A percentile compares a stretch with the other conserved stretches of the same genome.
These are phyloP conservation scores for Penicillium waksmanii DNA, from an alignment of 495 filamentous ascomycete species.

Conservation along the genomic window DNA sequence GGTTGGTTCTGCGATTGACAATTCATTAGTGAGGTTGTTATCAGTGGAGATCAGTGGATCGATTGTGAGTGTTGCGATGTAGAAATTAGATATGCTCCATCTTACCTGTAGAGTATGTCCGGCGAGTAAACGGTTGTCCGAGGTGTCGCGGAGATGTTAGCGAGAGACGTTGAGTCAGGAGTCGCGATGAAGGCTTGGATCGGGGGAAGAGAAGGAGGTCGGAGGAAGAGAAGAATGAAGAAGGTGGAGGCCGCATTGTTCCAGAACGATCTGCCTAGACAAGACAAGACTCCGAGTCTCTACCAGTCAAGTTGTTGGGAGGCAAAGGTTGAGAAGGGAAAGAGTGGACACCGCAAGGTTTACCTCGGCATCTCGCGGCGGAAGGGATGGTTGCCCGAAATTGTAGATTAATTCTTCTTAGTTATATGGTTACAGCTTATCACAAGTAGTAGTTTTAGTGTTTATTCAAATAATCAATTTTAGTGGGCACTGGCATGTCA, in stretches of 20 bases:
- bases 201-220: constrained; percentile 4
- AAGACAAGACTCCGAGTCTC: neutral
- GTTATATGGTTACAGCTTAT: too few relatives aligned
- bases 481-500: too few relatives aligned
- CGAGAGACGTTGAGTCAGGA: constrained; percentile 4
- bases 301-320: constrained; percentile 14
- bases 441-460: too few relatives aligned
- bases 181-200: constrained; percentile 5
- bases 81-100: too few relatives aligned
- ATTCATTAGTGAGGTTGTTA: constrained; percentile 7
- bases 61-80: neutral
- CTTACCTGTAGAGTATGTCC: neutral
- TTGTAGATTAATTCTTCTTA: too few relatives aligned
- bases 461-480: too few relatives aligned
- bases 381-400: neutral
- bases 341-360: constrained; percentile 8
- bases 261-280: constrained; percentile 7
- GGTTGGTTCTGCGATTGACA: constrained; percentile 13
- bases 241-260: constrained; percentile 17
- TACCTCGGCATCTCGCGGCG: constrained; percentile 17
- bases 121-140: neutral
- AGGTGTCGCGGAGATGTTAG: neutral
- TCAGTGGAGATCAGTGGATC: neutral
- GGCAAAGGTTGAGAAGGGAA: constrained; percentile 17
- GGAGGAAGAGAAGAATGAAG: constrained; percentile 13